Percentiles rank a stretch among this genome's conserved stretches.
Conservation (phyloP, 2,329 filamentous ascomycete genomes). For the Stagonosporopsis chrysanthemi region DNA sequence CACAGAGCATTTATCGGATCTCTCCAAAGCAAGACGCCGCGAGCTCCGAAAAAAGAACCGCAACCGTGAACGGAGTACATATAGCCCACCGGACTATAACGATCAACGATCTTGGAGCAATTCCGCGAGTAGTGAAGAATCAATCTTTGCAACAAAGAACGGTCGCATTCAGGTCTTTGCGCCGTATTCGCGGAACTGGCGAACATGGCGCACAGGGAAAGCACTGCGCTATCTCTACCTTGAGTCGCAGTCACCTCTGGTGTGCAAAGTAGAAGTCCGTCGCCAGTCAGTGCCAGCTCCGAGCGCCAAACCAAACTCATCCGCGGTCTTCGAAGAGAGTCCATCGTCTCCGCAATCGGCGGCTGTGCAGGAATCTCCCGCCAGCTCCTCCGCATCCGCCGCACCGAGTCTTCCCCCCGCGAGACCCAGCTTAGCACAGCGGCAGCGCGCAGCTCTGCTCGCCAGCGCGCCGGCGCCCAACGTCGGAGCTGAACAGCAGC, state of each 20-base stretch:
- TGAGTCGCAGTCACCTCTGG: background rate
- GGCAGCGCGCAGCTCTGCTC: background rate
- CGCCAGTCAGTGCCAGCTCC: background rate
- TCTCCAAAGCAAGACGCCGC: background rate
- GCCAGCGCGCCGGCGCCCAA: background rate
- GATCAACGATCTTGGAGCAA: background rate
- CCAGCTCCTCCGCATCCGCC: background rate
- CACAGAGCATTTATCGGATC: background rate
- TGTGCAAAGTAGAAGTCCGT: background rate
- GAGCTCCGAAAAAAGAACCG: background rate
- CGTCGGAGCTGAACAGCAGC: too few species aligned
- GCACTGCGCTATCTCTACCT: slow-evolving; percentile 1
- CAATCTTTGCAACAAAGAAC: background rate
- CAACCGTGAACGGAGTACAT: background rate
- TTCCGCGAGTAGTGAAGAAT: background rate
- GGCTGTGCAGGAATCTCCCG: too few species aligned
- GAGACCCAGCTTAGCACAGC: background rate
- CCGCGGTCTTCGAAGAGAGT: too few species aligned
- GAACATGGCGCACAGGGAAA: background rate
- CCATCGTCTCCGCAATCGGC: too few species aligned
- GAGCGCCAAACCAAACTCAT: background rate
- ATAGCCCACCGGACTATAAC: background rate
- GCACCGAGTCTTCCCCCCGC: background rate
- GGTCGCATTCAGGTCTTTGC: background rate
- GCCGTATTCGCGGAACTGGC: background rate